Evolutionary conservation across 768 basidiomycete species (phyloP), one percentile per base, ranked within the genome.

Genomic region (Phlebiopsis flavidoalba): DNA sequence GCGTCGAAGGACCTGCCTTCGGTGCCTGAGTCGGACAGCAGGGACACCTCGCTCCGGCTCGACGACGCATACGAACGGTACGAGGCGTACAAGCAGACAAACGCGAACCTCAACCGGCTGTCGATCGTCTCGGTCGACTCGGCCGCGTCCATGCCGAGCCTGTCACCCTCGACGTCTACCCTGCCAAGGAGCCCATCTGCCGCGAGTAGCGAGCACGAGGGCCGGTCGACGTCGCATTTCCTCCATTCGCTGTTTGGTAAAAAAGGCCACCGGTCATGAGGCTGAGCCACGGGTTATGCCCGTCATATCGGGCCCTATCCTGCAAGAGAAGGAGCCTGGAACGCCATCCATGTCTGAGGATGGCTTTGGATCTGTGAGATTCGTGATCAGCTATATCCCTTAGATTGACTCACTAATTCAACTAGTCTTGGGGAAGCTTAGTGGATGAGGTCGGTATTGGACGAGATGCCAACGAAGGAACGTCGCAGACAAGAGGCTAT

Each of bases 401-500:
- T 45, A 26, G 37, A 55, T 47, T 51, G 47, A 21, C 8, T 26
- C 5, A 53, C 45, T 52, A 54, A 59, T 59, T 14, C 60, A 33
- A 37, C 40, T 54, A 94, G 83, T 94, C 93, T 0, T 98, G 96
- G 96, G 87, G 92, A 8, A 96, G 94, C 71, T 75, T 98, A 53
- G 88, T 98, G 0, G 91, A 97, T 67, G n/a, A 86, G 86, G 64
- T 83, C 86, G 36, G 93, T 91, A 0, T 72, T 98, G 21, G 89
- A 89, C 33, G 92, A 84, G 6, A 87, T 98, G 48, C 89, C 92
- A 0, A 70, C 80, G 0, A 77, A 77, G 22, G 96, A 98, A 71
- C 80, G 95, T 49, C 87, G 86, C 60, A 81, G 95, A 57, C 96
- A 98, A 74, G 96, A 98, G 79, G 89, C 92, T 0, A 96, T 97